Evolutionary conservation across 192 early-diverging fungal genomes (phyloP).

Genomic region (Pecoramyces ruminantium): DNA sequence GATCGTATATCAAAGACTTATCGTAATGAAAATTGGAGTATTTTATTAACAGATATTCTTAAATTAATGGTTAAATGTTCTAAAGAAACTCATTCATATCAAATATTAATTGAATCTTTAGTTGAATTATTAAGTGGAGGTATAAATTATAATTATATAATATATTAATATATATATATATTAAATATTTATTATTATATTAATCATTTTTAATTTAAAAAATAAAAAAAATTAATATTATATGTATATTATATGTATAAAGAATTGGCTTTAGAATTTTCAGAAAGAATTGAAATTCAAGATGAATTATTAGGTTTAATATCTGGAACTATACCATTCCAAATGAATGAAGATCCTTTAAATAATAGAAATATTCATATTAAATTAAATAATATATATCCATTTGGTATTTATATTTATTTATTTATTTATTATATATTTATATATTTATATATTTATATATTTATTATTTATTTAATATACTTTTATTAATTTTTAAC

Average conservation of each 20-base stretch:
- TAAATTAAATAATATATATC: background rate
- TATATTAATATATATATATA: too few species aligned
- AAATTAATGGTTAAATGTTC: slow-evolving; percentile 52
- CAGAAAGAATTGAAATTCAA: background rate
- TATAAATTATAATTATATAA: too few species aligned
- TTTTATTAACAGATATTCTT: slow-evolving; percentile 49
- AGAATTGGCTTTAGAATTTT: background rate
- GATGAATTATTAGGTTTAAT: background rate
- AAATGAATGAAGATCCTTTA: background rate
- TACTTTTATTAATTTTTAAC: too few species aligned
- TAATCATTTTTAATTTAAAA: too few species aligned
- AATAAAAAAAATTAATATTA: too few species aligned
- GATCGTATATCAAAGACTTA: slow-evolving; percentile 77
- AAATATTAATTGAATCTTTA: background rate
- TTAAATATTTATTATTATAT: too few species aligned
- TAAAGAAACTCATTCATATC: slow-evolving; percentile 11
- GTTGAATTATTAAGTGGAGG: background rate
- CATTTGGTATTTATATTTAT: background rate
- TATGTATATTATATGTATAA: background rate
- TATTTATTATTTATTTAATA: too few species aligned
- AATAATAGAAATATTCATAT: background rate
- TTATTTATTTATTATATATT: too few species aligned
- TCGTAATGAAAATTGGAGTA: slow-evolving; percentile 67
- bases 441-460: too few species aligned
- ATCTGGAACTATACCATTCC: background rate